These are phyloP conservation scores for Lactarius vividus DNA, from an alignment of 768 basidiomycete genomes.

Conservation along the genomic window DNA sequence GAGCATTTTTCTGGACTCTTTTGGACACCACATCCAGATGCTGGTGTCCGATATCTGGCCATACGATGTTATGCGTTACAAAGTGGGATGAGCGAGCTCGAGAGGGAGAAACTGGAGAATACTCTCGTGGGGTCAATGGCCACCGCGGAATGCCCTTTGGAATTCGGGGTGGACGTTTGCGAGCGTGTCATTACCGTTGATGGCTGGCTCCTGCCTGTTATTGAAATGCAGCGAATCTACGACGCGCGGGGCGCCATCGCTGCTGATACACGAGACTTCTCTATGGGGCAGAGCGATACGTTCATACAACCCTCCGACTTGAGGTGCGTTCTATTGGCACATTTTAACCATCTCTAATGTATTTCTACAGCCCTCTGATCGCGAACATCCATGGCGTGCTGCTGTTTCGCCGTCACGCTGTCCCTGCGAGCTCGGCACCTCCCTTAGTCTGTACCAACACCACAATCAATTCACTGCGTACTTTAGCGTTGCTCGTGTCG, in stretches of 20 bases:
- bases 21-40: conserved; percentile 54
- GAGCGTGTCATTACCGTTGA: conserved; percentile 51
- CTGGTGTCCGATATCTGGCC: conserved; percentile 63
- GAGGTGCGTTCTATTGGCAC: conserved; percentile 42
- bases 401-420: conserved; percentile 50
- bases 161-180: conserved; percentile 50
- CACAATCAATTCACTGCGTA: conserved; percentile 53
- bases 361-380: conserved; percentile 47
- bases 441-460: conserved; percentile 64
- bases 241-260: conserved; percentile 48
- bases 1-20: conserved; percentile 44
- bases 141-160: conserved; percentile 60
- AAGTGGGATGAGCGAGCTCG: conserved; percentile 73
- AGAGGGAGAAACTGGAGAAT: conserved; percentile 63
- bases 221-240: conserved; percentile 63
- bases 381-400: conserved; percentile 66
- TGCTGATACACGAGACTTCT: conserved; percentile 45
- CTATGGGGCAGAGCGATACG: conserved; percentile 40
- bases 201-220: conserved; percentile 77
- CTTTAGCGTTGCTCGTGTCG: conserved; percentile 62
- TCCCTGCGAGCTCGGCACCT: conserved; percentile 30
- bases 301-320: conserved; percentile 48
- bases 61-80: conserved; percentile 77
- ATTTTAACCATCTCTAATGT: conserved; percentile 26
- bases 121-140: conserved; percentile 57